Conservation (phyloP, 2,329 filamentous ascomycete genomes). For the Neopestalotiopsis rosae region DNA sequence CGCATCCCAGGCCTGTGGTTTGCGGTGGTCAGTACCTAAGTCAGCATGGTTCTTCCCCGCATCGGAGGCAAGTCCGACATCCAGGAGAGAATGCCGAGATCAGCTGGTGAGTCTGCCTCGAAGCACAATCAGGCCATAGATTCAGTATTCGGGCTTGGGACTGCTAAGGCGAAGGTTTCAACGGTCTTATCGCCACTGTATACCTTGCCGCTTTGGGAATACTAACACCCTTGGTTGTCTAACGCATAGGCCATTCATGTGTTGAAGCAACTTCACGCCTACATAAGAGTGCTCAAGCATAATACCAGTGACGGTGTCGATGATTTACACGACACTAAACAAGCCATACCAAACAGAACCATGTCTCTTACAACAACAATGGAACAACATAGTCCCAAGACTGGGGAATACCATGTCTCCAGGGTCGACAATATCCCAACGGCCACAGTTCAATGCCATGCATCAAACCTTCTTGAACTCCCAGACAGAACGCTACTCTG, state of each 20-base stretch:
- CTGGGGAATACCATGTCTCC: neutral
- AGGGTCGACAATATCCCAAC: constrained; percentile 36
- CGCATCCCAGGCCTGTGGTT: neutral
- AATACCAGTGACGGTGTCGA: neutral
- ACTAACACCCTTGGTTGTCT: neutral
- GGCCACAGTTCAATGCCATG: constrained; percentile 48
- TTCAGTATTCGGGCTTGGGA: neutral
- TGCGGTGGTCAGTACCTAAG: neutral
- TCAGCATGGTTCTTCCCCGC: neutral
- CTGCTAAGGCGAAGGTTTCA: neutral
- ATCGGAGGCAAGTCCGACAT: constrained; percentile 15
- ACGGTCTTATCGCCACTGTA: neutral
- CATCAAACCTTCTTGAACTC: constrained; percentile 48
- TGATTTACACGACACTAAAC: neutral
- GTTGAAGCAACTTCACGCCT: neutral
- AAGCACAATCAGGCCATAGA: neutral
- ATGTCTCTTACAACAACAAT: neutral
- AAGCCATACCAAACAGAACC: neutral
- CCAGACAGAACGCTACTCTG: constrained; percentile 47
- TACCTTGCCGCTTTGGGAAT: neutral
- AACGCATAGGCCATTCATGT: neutral
- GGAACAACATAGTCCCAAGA: neutral
- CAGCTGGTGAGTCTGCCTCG: neutral
- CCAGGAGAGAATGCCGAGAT: constrained; percentile 1
- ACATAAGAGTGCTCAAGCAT: neutral